Base-by-base conservation (phyloP, 1,284 basidiomycete species). In the Butyriboletus appendiculatus region DNA sequence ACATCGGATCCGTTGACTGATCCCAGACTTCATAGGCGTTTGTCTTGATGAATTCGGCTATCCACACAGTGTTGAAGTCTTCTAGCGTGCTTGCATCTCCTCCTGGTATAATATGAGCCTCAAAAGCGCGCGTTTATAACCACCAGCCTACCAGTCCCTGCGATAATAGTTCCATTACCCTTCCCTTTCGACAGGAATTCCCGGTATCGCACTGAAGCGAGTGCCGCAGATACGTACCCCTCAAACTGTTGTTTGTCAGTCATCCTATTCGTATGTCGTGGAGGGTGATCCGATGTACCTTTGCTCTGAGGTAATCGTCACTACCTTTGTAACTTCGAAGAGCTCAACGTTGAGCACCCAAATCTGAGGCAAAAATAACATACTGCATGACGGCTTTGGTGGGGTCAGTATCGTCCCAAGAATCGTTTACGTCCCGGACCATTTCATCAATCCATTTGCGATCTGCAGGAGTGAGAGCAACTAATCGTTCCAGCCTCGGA, bases 381-480 rank as follows among this genome's bases (percentile, higher is more conserved):
- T 63, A 91, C 83, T 85, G 85, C 79, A 93, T 84, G 33, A 77
- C 81, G 26, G 74, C 77, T 52, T 77, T 75, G 7, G 74, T 74
- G 2, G 86, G 80, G 59, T 89, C 85, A 26, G 76, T 76, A 4
- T 85, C 80, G 52, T 83, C 81, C 86, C 88, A 96, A 3, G 83
- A 81, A 52, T 90, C 86, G 59, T 94, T 92, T 12, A 96, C 92
- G 46, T 91, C 90, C 50, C 80, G 81, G 45, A 94, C 82, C 48
- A 86, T 81, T 59, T 85, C 84, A 55, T 86, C 84, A 72, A 99
- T 96, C 96, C 97, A 99, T 70, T 94, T 97, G 54, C 96, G 80
- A 72, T 99, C 97, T 1, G 95, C 93, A 0, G 96, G 78, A 1
- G 96, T 98, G 55, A 99, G 76, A 6, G 82, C 83, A 28, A 90